A percentile compares a stretch with the other conserved stretches of the same genome.
Conservation (phyloP, 2,329 filamentous ascomycete species). For the Diaporthe capsici region DNA sequence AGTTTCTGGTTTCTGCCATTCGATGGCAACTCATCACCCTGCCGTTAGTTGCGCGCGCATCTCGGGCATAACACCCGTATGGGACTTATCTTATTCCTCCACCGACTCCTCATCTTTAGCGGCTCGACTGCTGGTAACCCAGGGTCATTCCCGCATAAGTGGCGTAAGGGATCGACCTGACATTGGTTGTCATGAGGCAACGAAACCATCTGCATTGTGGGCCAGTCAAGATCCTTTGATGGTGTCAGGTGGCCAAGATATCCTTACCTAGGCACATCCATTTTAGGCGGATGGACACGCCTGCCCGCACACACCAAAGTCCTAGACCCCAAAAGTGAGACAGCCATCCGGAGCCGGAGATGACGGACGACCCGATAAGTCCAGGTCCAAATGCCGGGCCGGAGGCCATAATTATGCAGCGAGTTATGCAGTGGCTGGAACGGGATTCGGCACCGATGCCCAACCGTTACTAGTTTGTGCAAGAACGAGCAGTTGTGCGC, state of each 20-base stretch:
- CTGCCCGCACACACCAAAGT: not conserved
- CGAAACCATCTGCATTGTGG: not conserved
- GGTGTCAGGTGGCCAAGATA: constrained; percentile 4
- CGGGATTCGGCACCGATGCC: constrained; percentile 7
- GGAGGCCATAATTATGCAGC: constrained; percentile 20
- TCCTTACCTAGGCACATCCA: not conserved
- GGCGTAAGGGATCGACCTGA: not conserved
- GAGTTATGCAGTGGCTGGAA: constrained; percentile 19
- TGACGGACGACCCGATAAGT: not conserved
- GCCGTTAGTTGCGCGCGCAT: not conserved
- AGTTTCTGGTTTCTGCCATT: not conserved
- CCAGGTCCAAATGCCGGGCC: not conserved
- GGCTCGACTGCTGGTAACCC: not conserved
- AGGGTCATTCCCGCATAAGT: not conserved
- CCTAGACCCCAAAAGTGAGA: not conserved
- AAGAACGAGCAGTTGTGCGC: not conserved
- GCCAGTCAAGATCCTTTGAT: not conserved
- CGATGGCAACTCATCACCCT: not conserved
- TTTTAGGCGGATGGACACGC: not conserved
- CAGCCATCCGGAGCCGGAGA: not conserved
- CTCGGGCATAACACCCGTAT: not conserved
- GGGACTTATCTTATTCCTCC: not conserved
- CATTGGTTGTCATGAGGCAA: constrained; percentile 3
- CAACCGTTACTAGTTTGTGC: constrained; percentile 11
- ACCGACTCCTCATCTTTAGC: not conserved